Conservation (phyloP, 192 early-diverging fungal species). For the Nowakowskiella sp. region DNA sequence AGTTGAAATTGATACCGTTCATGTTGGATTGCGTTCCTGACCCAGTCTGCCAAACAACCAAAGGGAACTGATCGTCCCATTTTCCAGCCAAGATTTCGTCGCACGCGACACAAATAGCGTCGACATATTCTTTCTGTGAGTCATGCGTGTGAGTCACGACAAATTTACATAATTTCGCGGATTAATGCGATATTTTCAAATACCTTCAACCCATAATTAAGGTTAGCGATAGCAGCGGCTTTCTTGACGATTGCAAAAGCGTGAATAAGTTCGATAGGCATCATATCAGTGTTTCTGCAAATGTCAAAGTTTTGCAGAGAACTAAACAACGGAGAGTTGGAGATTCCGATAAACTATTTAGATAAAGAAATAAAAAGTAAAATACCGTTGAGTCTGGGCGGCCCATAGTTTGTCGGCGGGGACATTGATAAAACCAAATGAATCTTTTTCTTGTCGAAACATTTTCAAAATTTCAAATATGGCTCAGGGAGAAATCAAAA, state of each 20-base stretch:
- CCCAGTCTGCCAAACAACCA: slow-evolving; percentile 93
- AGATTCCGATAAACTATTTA: not conserved
- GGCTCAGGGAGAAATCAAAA: no score
- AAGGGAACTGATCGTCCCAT: slow-evolving; percentile 92
- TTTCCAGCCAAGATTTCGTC: slow-evolving; percentile 73
- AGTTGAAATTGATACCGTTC: slow-evolving; percentile 96
- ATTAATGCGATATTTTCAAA: not conserved
- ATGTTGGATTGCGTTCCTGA: slow-evolving; percentile 98
- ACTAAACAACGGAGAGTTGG: slow-evolving; percentile 24
- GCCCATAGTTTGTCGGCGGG: slow-evolving; percentile 96
- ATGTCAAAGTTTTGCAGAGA: slow-evolving; percentile 98
- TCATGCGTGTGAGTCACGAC: not conserved
- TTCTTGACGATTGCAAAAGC: slow-evolving; percentile 95
- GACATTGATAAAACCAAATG: slow-evolving; percentile 92
- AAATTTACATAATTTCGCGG: no score
- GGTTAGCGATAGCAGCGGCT: slow-evolving; percentile 90
- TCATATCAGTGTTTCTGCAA: slow-evolving; percentile 82
- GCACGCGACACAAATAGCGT: not conserved
- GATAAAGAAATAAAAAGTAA: slow-evolving; percentile 1
- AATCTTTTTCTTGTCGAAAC: slow-evolving; percentile 54
- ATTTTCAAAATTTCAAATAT: no score
- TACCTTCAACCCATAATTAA: slow-evolving; percentile 74
- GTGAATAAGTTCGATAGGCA: slow-evolving; percentile 91
- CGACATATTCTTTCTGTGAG: not conserved
- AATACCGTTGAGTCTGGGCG: slow-evolving; percentile 87